phyloP scores from a whole-genome alignment of 2,329 filamentous ascomycete species.

The Sordariomycetes sp. region DNA sequence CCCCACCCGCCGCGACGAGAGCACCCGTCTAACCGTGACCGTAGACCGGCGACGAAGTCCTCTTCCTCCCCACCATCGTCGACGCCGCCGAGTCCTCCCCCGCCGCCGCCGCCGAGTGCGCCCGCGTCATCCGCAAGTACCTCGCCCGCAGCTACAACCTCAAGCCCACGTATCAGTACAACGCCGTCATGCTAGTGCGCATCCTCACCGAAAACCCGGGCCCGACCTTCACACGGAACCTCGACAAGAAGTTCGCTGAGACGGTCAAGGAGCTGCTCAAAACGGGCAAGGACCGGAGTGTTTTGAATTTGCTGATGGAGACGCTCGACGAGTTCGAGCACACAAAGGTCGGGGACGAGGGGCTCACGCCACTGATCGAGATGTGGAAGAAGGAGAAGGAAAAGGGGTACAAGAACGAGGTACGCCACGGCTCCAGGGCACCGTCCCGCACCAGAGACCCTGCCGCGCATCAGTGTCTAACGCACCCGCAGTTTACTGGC shows the following conservation, averaged over 20 bases:
- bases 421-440: constrained; percentile 10
- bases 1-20: background rate
- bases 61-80: constrained; percentile 86
- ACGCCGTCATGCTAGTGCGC: constrained; percentile 86
- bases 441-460: too few species aligned
- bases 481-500: background rate
- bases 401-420: constrained; percentile 39
- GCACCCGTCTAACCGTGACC: constrained; percentile 21
- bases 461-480: background rate
- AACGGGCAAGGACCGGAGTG: constrained; percentile 56
- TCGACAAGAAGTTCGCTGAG: constrained; percentile 74
- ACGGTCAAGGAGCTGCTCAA: constrained; percentile 64
- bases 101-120: constrained; percentile 68
- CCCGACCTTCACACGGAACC: constrained; percentile 74
- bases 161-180: constrained; percentile 71
- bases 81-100: constrained; percentile 91
- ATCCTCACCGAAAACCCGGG: constrained; percentile 91
- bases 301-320: constrained; percentile 78
- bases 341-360: constrained; percentile 61
- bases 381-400: constrained; percentile 91
- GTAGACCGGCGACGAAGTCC: constrained; percentile 61
- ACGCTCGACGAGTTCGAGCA: constrained; percentile 68
- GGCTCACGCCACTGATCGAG: constrained; percentile 53
- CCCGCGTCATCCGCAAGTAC: constrained; percentile 69
- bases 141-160: constrained; percentile 57